Evolutionary conservation across 2,329 filamentous ascomycete genomes (phyloP).

Genomic region (Colletotrichum agaves): DNA sequence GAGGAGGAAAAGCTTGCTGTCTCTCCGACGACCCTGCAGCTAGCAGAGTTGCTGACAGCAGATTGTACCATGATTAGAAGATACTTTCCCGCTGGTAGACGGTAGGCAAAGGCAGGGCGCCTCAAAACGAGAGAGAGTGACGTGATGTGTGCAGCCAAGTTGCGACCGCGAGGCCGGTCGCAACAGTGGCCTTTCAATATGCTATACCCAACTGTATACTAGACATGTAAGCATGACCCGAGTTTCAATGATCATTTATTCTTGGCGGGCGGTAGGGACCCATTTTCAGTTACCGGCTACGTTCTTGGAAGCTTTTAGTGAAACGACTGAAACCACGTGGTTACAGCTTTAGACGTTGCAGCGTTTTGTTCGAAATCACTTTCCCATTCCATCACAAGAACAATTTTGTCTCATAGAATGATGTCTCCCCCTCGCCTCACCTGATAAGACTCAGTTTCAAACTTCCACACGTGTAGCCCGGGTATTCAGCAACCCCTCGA

Average conservation of each 20-base stretch:
- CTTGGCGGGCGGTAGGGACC: not conserved
- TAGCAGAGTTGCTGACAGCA: not conserved
- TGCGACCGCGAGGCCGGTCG: not conserved
- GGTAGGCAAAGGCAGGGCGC: not conserved
- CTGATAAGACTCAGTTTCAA: no score
- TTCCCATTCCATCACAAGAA: no score
- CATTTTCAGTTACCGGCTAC: not conserved
- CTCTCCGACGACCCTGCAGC: not conserved
- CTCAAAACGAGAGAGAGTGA: slow-evolving; percentile 1
- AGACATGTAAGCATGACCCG: slow-evolving; percentile 31
- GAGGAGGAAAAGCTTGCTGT: not conserved
- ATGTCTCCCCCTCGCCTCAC: no score
- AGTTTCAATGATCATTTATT: not conserved
- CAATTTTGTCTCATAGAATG: no score
- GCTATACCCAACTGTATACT: slow-evolving; percentile 38
- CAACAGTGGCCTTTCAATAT: slow-evolving; percentile 20
- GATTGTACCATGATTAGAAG: not conserved
- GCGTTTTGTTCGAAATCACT: no score
- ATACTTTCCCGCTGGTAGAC: not conserved
- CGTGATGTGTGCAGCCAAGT: not conserved
- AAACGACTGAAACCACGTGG: not conserved
- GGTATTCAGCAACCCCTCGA: not conserved
- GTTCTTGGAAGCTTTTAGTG: not conserved
- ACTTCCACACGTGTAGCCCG: not conserved
- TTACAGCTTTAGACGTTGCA: no score